Percentiles rank a stretch among this genome's conserved stretches.
These are phyloP conservation scores for Lentithecium fluviatile DNA, from an alignment of 495 filamentous ascomycete genomes.

Conservation along the genomic window DNA sequence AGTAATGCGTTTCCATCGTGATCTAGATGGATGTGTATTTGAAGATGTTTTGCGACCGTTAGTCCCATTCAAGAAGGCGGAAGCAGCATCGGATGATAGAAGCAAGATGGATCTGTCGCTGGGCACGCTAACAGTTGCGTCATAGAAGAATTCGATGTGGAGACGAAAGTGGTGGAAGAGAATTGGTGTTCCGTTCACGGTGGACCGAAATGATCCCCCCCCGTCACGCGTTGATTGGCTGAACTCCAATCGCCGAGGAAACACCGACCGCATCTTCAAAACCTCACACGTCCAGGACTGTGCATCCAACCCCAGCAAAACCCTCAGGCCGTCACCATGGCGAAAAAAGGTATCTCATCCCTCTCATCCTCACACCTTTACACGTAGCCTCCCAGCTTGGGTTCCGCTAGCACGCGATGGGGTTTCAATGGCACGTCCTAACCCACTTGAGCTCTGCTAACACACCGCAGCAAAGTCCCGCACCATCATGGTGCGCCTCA, in stretches of 20 bases:
- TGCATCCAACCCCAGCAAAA: not conserved
- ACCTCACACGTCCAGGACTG: not conserved
- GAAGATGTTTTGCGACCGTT: too few species aligned
- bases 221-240: too few species aligned
- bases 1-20: too few species aligned
- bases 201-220: too few species aligned
- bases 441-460: not conserved
- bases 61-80: too few species aligned
- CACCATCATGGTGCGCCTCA: constrained; percentile 84
- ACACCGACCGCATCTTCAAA: not conserved
- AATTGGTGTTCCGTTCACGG: too few species aligned
- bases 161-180: too few species aligned
- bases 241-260: not conserved
- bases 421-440: not conserved
- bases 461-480: constrained; percentile 76
- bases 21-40: too few species aligned
- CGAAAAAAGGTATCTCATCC: constrained; percentile 52
- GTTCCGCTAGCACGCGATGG: not conserved
- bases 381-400: not conserved
- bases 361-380: not conserved
- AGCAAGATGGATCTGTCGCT: too few species aligned
- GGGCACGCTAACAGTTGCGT: too few species aligned
- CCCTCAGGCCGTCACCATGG: constrained; percentile 46
- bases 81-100: too few species aligned
- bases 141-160: too few species aligned